These are phyloP conservation scores for Cytospora mali DNA, from an alignment of 2,329 filamentous ascomycete genomes.

Conservation along the genomic window DNA sequence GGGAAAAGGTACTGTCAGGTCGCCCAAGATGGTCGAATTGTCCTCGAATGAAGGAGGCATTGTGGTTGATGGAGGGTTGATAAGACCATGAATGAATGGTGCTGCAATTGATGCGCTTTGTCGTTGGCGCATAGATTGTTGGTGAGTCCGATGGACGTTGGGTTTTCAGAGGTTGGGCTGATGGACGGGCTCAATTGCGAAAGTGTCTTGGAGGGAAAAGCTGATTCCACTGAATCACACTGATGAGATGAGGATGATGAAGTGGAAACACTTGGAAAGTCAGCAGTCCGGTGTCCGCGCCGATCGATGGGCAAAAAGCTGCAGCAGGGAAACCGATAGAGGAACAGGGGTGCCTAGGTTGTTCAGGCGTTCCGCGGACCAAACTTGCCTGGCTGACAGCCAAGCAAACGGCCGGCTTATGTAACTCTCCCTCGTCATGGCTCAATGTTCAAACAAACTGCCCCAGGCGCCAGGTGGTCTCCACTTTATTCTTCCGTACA, in stretches of 20 bases:
- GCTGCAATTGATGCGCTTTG: background rate
- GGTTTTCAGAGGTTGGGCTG: background rate
- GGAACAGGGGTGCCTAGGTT: background rate
- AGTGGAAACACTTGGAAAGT: background rate
- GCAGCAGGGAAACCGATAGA: background rate
- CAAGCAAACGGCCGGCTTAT: slow-evolving; percentile 4
- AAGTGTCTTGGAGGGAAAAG: slow-evolving; percentile 1
- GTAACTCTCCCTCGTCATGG: slow-evolving; percentile 2
- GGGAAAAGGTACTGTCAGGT: background rate
- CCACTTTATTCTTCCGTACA: background rate
- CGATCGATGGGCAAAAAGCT: background rate
- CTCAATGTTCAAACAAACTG: too few species aligned
- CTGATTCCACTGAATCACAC: background rate
- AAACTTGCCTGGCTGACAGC: too few species aligned
- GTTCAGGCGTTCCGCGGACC: too few species aligned
- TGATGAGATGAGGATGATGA: background rate
- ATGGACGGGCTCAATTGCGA: slow-evolving; percentile 1
- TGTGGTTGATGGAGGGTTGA: background rate
- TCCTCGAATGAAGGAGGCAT: slow-evolving; percentile 7
- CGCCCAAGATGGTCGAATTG: background rate
- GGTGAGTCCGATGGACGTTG: background rate
- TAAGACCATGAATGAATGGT: background rate
- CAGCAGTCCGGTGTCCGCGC: background rate
- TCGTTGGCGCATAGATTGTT: slow-evolving; percentile 1
- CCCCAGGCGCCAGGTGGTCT: too few species aligned